A percentile compares a stretch with the other conserved stretches of the same genome.
Evolutionary conservation across 352 stramenopile species (phyloP).

Genomic region (Globisporangium paddicum): DNA sequence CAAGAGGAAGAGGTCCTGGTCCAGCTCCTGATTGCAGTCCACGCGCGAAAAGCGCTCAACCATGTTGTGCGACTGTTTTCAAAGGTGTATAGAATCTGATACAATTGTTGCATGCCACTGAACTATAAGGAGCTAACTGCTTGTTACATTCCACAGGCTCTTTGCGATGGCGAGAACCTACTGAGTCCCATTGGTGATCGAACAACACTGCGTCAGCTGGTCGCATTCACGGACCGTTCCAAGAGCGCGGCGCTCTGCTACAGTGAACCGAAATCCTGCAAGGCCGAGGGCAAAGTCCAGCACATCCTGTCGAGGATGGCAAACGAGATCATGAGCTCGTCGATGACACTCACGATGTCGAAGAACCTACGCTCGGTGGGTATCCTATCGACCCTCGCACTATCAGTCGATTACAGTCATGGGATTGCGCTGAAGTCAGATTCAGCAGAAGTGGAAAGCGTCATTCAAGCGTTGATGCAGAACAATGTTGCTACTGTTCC

Average conservation of each 20-base stretch:
- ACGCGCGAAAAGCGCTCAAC: slow-evolving; percentile 58
- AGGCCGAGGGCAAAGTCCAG: slow-evolving; percentile 41
- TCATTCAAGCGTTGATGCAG: slow-evolving; percentile 27
- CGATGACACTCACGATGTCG: slow-evolving; percentile 34
- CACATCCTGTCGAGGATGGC: slow-evolving; percentile 58
- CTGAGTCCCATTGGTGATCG: slow-evolving; percentile 58
- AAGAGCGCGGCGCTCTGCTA: not conserved
- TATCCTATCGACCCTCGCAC: slow-evolving; percentile 46
- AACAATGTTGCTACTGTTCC: slow-evolving; percentile 1
- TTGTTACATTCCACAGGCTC: slow-evolving; percentile 10
- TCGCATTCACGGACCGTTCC: slow-evolving; percentile 36
- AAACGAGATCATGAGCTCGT: slow-evolving; percentile 34
- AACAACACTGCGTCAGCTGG: slow-evolving; percentile 62
- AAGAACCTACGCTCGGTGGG: slow-evolving; percentile 45
- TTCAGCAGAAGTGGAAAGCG: slow-evolving; percentile 5
- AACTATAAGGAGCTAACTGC: not conserved
- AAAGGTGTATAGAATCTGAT: slow-evolving; percentile 19
- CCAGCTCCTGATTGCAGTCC: slow-evolving; percentile 52
- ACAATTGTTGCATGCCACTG: not conserved
- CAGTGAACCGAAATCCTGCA: slow-evolving; percentile 16
- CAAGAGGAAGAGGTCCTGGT: slow-evolving; percentile 58
- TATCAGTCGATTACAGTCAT: slow-evolving; percentile 40
- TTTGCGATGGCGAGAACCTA: slow-evolving; percentile 28
- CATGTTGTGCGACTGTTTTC: slow-evolving; percentile 65
- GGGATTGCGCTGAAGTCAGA: not conserved